phyloP scores from a whole-genome alignment of 768 basidiomycete genomes.

The Mycena sanguinolenta region DNA sequence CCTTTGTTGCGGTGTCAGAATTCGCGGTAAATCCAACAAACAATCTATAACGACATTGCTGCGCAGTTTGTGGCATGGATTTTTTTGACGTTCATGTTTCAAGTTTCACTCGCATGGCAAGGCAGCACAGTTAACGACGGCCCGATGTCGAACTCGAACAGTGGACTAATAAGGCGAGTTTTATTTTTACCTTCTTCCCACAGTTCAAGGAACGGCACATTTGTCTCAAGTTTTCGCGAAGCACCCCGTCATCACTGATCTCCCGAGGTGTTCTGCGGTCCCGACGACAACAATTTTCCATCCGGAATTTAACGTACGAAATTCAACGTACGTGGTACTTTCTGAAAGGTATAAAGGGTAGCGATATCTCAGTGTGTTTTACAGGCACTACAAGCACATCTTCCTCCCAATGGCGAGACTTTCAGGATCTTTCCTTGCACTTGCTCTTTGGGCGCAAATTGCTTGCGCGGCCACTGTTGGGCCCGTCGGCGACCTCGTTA shows the following conservation, averaged over 20 bases:
- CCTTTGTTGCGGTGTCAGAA: too few relatives aligned
- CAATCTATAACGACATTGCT: too few relatives aligned
- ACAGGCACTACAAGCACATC: too few relatives aligned
- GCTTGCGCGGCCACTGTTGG: conserved; percentile 2
- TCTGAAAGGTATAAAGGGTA: background rate
- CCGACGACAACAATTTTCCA: background rate
- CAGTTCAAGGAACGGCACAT: background rate
- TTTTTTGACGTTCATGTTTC: too few relatives aligned
- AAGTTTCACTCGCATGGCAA: too few relatives aligned
- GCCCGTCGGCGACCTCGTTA: conserved; percentile 3
- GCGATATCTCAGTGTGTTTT: too few relatives aligned
- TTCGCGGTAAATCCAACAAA: too few relatives aligned
- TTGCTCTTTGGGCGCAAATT: background rate
- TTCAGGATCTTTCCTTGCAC: conserved; percentile 12
- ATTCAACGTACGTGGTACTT: background rate
- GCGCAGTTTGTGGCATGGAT: too few relatives aligned
- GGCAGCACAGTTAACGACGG: too few relatives aligned
- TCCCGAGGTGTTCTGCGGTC: background rate
- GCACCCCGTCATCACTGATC: background rate
- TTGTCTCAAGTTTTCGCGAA: background rate
- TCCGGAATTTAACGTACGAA: too few relatives aligned
- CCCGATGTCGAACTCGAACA: background rate
- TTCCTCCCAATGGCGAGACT: background rate
- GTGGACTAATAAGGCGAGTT: background rate
- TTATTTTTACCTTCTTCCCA: background rate